Base-by-base conservation (phyloP, 768 basidiomycete genomes). In the Mycena leptocephala region DNA sequence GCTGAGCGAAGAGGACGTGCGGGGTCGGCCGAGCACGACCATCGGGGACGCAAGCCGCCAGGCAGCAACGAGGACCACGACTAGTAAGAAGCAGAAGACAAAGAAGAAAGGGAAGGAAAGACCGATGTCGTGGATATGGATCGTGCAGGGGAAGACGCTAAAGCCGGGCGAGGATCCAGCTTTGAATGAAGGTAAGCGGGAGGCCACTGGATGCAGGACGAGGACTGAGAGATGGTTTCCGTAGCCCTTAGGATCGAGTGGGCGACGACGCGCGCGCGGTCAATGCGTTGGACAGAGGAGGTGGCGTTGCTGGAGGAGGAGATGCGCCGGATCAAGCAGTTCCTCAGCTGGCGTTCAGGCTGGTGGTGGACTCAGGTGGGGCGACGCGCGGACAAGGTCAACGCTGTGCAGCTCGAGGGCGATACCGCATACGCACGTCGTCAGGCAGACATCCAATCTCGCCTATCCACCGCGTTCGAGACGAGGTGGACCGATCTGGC, bases 281-380 rank as follows among this genome's bases (percentile, higher is more conserved):
- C 48, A 37, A 28, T 65, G 48, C 67, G 68, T 11, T 75, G 74
- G 74, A 13, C 61, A 20, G 82, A 83, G 28, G 82, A 82, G 64
- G 78, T 83, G 20, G 63, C 64, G 2, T 64, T 83, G 1, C 59
- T 83, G 16, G 35, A 58, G 24, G 81, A 83, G 56, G 82, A 83
- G 64, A 83, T 83, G 82, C 51, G 76, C 5, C 55, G 78, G 0
- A 55, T 74, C 0, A 6, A 59, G 55, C 43, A 20, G 9, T 81
- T 78, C 30, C 48, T 82, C 2, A 6, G 64, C 26, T 76, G 77
- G 76, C 72, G 77, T 13, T 72, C 77, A 3, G 26, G 66, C 10
- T 74, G 63, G 73, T 82, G 81, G 82, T 9, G 51, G 32, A 14
- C 51, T 69, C 22, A 56, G 10, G 20, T n/a, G 22, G 62, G 41